A percentile compares a stretch with the other conserved stretches of the same genome.
Conservation (phyloP, 768 basidiomycete genomes). For the Bullera alba region DNA sequence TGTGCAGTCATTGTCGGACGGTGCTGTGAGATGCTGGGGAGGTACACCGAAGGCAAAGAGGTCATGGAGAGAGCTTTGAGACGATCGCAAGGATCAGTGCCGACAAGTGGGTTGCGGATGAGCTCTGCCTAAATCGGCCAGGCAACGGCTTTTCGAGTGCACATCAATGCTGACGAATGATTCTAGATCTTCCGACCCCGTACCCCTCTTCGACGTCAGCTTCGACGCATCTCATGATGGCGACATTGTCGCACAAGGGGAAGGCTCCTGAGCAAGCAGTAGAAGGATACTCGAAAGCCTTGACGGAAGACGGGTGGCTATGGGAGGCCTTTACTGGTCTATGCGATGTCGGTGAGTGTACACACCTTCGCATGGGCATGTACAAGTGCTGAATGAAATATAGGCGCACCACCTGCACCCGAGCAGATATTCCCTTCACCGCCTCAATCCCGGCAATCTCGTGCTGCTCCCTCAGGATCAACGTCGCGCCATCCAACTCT, state of each 20-base stretch:
- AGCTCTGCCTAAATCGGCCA: background rate
- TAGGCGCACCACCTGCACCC: slow-evolving; percentile 15
- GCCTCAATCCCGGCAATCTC: no score
- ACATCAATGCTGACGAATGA: background rate
- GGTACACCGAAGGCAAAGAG: slow-evolving; percentile 27
- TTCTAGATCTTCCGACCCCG: slow-evolving; percentile 18
- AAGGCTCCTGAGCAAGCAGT: slow-evolving; percentile 26
- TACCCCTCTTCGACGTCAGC: slow-evolving; percentile 15
- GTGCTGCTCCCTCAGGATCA: no score
- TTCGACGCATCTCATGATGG: slow-evolving; percentile 16
- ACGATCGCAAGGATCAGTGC: slow-evolving; percentile 10
- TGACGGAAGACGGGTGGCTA: slow-evolving; percentile 38
- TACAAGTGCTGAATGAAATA: background rate
- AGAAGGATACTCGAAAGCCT: slow-evolving; percentile 28
- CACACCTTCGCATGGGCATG: background rate
- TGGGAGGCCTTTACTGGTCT: slow-evolving; percentile 44
- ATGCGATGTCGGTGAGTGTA: slow-evolving; percentile 40
- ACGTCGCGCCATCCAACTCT: no score
- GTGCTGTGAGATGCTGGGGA: slow-evolving; percentile 32
- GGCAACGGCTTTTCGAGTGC: background rate
- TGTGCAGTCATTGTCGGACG: slow-evolving; percentile 39
- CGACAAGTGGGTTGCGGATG: slow-evolving; percentile 12
- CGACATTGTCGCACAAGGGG: slow-evolving; percentile 23
- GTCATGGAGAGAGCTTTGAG: slow-evolving; percentile 28
- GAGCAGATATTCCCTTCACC: no score